Conservation (phyloP, 2,329 filamentous ascomycete genomes). For the Penicillium sp. region DNA sequence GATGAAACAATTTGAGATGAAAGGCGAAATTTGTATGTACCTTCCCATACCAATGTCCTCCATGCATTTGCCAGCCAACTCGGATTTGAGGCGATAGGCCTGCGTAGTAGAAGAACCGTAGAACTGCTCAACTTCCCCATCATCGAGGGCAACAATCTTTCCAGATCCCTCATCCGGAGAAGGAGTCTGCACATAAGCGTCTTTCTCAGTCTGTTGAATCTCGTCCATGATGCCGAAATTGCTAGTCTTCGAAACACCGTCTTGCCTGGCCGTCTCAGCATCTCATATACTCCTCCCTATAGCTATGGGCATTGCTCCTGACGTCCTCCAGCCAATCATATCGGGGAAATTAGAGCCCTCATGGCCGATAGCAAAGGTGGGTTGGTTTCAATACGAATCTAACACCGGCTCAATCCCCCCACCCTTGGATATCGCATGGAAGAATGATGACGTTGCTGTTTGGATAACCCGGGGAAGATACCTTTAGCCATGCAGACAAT, state of each 20-base stretch:
- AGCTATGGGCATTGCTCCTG: background rate
- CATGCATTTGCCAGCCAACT: conserved; percentile 31
- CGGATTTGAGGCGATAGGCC: conserved; percentile 37
- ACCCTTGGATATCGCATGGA: conserved; percentile 4
- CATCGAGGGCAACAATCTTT: conserved; percentile 30
- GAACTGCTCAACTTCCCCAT: conserved; percentile 39
- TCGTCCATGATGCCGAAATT: conserved; percentile 18
- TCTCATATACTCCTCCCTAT: conserved; percentile 11
- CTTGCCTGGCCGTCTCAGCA: background rate
- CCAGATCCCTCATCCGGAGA: conserved; percentile 12
- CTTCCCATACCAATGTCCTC: conserved; percentile 35
- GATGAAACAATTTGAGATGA: no score
- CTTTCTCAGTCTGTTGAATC: conserved; percentile 20
- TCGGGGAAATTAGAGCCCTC: background rate
- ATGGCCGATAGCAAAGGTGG: conserved; percentile 14
- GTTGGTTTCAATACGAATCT: conserved; percentile 1
- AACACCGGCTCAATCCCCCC: conserved; percentile 2
- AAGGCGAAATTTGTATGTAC: conserved; percentile 27
- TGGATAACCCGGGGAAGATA: no score
- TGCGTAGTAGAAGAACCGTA: conserved; percentile 42
- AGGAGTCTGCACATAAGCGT: background rate
- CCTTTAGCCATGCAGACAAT: no score
- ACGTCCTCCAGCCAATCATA: background rate
- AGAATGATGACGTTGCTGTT: background rate
- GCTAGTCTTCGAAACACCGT: background rate